phyloP scores from a whole-genome alignment of 306 rosid species.

The Fragaria nilgerrensis region DNA sequence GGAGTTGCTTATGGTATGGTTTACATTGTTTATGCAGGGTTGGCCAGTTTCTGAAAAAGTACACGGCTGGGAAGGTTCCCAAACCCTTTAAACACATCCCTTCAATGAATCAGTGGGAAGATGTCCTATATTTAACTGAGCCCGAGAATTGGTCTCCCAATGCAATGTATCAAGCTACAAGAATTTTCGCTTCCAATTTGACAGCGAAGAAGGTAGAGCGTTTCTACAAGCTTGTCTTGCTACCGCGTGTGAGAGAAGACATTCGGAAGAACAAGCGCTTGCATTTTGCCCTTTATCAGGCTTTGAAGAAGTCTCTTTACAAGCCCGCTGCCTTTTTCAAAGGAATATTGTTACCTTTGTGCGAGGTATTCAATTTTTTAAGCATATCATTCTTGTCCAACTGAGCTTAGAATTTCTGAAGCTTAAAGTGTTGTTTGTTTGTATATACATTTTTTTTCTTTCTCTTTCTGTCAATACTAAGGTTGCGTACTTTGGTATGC shows the following conservation, averaged over 20 bases:
- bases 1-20: slow-evolving; percentile 3
- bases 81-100: slow-evolving; percentile 76
- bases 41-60: slow-evolving; percentile 59
- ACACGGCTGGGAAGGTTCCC: slow-evolving; percentile 75
- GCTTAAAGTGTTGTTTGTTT: background rate
- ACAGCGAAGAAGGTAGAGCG: slow-evolving; percentile 68
- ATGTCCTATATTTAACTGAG: slow-evolving; percentile 70
- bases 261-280: slow-evolving; percentile 68
- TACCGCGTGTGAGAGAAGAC: slow-evolving; percentile 83
- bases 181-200: slow-evolving; percentile 81
- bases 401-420: background rate
- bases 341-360: slow-evolving; percentile 82
- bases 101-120: slow-evolving; percentile 74
- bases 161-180: slow-evolving; percentile 82
- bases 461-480: background rate
- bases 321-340: slow-evolving; percentile 89
- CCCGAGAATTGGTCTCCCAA: slow-evolving; percentile 96
- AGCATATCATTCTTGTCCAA: background rate
- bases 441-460: background rate
- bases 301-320: slow-evolving; percentile 81
- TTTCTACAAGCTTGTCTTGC: slow-evolving; percentile 83
- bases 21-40: slow-evolving; percentile 42
- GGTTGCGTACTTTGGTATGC: background rate
- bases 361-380: slow-evolving; percentile 58
- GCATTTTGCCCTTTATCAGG: slow-evolving; percentile 84